Evolutionary conservation across 2,329 filamentous ascomycete species (phyloP).

Genomic region (Chaetomiaceae sp.): DNA sequence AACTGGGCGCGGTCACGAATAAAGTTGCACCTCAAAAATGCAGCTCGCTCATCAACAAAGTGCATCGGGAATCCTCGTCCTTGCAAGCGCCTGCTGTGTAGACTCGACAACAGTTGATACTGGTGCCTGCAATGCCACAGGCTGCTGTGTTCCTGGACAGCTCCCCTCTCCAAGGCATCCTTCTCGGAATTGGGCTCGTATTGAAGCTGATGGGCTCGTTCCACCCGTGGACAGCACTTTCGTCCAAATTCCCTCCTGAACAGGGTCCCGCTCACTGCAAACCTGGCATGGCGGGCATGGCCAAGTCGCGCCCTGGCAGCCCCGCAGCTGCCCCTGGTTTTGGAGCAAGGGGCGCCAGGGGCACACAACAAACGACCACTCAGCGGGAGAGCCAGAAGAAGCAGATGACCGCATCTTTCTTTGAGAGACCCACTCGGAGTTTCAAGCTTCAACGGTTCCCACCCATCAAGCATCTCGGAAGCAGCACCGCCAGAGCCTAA

Average conservation of each 20-base stretch:
- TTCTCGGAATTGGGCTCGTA: neutral
- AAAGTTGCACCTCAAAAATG: no score
- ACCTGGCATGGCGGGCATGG: neutral
- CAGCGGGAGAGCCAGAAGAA: neutral
- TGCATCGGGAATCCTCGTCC: neutral
- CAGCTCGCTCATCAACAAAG: neutral
- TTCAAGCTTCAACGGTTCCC: constrained; percentile 4
- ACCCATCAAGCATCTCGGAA: neutral
- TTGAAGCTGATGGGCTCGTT: neutral
- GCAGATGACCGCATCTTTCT: neutral
- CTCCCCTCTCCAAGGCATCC: neutral
- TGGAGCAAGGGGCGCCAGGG: neutral
- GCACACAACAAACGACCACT: neutral
- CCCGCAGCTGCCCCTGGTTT: constrained; percentile 5
- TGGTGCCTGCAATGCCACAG: neutral
- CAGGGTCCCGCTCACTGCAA: neutral
- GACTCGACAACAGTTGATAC: neutral
- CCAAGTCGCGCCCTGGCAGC: no score
- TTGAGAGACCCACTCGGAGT: neutral
- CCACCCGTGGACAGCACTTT: neutral
- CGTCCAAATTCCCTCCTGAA: neutral
- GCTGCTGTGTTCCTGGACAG: neutral
- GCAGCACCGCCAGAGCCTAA: neutral
- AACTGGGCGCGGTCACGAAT: neutral
- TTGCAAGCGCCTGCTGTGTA: neutral